These are phyloP conservation scores for Candolleomyces efflorescens DNA, from an alignment of 768 basidiomycete genomes.

Conservation along the genomic window DNA sequence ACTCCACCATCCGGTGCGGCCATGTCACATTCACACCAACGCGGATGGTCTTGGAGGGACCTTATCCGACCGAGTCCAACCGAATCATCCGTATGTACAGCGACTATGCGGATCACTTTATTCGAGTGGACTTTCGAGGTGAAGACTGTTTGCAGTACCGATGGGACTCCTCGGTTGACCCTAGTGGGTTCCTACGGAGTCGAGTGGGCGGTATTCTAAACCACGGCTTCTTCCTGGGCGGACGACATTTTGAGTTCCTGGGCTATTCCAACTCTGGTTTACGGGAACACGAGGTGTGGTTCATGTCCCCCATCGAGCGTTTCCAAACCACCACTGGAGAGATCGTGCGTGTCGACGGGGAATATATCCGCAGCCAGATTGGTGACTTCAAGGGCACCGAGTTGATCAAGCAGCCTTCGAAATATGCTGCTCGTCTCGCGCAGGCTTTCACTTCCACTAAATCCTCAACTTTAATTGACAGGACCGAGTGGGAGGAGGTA, in stretches of 20 bases:
- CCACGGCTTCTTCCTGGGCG: conserved; percentile 65
- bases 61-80: conserved; percentile 73
- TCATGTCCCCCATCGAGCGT: conserved; percentile 59
- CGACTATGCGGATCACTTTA: conserved; percentile 60
- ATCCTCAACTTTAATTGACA: conserved; percentile 54
- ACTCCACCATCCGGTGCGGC: conserved; percentile 51
- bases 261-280: conserved; percentile 80
- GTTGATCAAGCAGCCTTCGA: conserved; percentile 59
- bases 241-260: conserved; percentile 71
- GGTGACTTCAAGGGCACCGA: conserved; percentile 59
- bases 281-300: conserved; percentile 82
- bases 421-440: conserved; percentile 77
- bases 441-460: conserved; percentile 85
- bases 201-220: conserved; percentile 59
- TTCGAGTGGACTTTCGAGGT: conserved; percentile 83
- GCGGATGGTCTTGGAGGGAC: conserved; percentile 70
- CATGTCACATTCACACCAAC: conserved; percentile 79
- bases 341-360: conserved; percentile 44
- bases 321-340: conserved; percentile 18
- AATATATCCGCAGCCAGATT: conserved; percentile 54
- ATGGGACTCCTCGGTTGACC: conserved; percentile 67
- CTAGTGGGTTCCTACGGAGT: conserved; percentile 46
- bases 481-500: conserved; percentile 60
- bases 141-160: conserved; percentile 74
- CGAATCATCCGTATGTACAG: conserved; percentile 69